Percentiles rank a stretch among this genome's conserved stretches.
Evolutionary conservation across 176 grass and related monocot species (phyloP).

Genomic region (Typha latifolia): DNA sequence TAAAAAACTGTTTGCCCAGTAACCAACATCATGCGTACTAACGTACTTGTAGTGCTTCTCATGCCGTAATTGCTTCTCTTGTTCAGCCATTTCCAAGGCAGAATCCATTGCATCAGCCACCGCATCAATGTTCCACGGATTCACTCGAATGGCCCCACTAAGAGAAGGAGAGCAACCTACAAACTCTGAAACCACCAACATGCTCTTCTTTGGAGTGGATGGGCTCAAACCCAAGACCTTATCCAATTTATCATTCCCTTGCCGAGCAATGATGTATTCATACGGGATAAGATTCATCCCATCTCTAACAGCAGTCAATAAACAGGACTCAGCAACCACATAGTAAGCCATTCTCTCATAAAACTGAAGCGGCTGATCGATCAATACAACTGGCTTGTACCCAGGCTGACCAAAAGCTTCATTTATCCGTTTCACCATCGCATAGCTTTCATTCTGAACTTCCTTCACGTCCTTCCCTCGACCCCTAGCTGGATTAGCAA

Average conservation of each 20-base stretch:
- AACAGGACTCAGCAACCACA: conserved; percentile 72
- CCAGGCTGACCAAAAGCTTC: conserved; percentile 57
- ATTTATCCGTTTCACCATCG: conserved; percentile 82
- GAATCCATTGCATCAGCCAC: conserved; percentile 85
- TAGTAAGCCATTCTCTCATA: conserved; percentile 96
- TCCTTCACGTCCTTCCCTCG: conserved; percentile 75
- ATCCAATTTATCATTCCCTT: conserved; percentile 70
- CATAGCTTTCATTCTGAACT: conserved; percentile 78
- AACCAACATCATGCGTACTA: conserved; percentile 80
- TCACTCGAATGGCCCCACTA: conserved; percentile 69
- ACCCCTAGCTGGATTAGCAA: conserved; percentile 86
- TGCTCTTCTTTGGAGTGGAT: conserved; percentile 59
- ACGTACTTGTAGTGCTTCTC: conserved; percentile 88
- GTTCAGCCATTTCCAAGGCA: conserved; percentile 59
- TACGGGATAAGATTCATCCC: conserved; percentile 97
- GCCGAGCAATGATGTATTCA: conserved; percentile 77
- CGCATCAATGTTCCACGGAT: conserved; percentile 87
- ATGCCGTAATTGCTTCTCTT: conserved; percentile 67
- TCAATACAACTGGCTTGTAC: conserved; percentile 76
- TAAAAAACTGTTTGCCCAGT: conserved; percentile 94
- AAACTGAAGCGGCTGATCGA: conserved; percentile 64
- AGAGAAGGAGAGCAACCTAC: conserved; percentile 89
- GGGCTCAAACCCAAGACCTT: conserved; percentile 40
- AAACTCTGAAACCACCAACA: conserved; percentile 82
- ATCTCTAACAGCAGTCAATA: conserved; percentile 89